Conservation (phyloP, 176 grass and related monocot genomes). For the Alloteropsis semialata region DNA sequence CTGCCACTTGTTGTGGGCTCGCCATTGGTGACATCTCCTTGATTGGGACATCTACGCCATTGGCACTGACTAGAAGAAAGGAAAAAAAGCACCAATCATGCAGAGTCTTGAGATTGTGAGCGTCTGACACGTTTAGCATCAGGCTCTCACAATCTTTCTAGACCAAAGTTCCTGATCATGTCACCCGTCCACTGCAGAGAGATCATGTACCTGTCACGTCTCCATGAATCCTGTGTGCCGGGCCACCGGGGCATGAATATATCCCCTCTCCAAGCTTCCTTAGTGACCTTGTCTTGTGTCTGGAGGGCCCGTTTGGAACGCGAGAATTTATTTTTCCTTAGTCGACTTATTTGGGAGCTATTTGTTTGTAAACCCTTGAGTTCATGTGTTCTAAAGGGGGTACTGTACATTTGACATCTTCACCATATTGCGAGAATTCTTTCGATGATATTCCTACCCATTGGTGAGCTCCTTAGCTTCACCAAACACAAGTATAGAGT, state of each 20-base stretch:
- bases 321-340: neutral
- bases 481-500: neutral
- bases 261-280: neutral
- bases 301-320: neutral
- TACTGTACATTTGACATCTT: neutral
- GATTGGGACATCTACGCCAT: conserved; percentile 13
- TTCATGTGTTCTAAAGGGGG: neutral
- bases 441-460: neutral
- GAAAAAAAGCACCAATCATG: neutral
- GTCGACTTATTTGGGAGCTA: neutral
- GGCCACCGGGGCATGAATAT: neutral
- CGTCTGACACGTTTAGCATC: conserved; percentile 9
- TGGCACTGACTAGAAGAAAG: neutral
- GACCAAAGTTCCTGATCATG: neutral
- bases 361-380: neutral
- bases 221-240: neutral
- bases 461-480: neutral
- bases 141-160: neutral
- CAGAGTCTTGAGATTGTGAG: neutral
- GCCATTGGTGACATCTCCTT: neutral
- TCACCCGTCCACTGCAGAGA: conserved; percentile 3
- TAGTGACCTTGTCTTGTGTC: neutral
- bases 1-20: conserved; percentile 8
- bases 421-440: neutral
- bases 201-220: neutral